These are phyloP conservation scores for Epicoccum sorghinum DNA, from an alignment of 2,329 filamentous ascomycete genomes.

Conservation along the genomic window DNA sequence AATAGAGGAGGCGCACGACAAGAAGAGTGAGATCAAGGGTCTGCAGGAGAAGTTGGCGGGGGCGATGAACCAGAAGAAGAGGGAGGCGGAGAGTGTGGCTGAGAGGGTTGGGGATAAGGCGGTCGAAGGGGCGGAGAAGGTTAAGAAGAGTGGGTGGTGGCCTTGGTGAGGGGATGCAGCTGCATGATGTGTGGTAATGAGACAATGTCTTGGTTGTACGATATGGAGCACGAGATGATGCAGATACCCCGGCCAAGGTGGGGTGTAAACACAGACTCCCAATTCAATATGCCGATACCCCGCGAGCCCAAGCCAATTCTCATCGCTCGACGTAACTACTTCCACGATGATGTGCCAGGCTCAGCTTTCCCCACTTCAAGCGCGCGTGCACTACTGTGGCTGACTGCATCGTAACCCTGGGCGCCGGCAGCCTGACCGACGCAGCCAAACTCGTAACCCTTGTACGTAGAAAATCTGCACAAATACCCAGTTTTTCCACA, in stretches of 20 bases:
- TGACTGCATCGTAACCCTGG: conserved; percentile 61
- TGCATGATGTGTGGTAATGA: too few species aligned
- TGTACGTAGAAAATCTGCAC: conserved; percentile 25
- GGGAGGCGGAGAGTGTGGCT: conserved; percentile 10
- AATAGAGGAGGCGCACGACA: conserved; percentile 68
- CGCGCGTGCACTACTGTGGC: conserved; percentile 41
- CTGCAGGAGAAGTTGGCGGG: conserved; percentile 32
- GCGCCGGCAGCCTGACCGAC: conserved; percentile 63
- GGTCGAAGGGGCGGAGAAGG: conserved; percentile 19
- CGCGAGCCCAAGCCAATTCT: too few species aligned
- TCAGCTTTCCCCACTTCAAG: too few species aligned
- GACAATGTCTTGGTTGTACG: background rate
- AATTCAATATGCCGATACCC: too few species aligned
- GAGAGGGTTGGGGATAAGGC: conserved; percentile 22
- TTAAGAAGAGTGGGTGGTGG: conserved; percentile 32
- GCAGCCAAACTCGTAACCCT: conserved; percentile 60
- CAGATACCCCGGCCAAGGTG: conserved; percentile 1
- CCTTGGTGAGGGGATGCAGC: conserved; percentile 24
- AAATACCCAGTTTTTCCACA: background rate
- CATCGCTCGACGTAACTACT: too few species aligned
- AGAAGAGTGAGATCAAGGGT: conserved; percentile 35
- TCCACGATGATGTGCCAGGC: too few species aligned
- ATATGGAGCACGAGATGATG: background rate
- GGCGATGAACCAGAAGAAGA: conserved; percentile 27
- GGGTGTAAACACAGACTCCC: too few species aligned